Evolutionary conservation across 352 stramenopile species (phyloP), one percentile per base, ranked within the genome.

Genomic region (Phytophthora macrochlamydospora): DNA sequence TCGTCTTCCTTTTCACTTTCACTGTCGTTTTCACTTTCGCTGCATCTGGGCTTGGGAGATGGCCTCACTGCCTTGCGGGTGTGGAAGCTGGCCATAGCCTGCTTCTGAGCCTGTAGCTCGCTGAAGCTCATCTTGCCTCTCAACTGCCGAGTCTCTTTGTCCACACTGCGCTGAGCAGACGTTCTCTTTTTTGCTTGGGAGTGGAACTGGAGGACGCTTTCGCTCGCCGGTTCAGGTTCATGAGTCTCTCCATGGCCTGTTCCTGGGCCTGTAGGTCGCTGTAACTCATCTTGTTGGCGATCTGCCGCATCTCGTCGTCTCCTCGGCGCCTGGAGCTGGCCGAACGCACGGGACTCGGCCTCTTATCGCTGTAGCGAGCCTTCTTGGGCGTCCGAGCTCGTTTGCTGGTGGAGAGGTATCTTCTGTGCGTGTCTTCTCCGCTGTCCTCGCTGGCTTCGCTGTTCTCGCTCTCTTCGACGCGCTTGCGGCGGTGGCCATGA

Each of bases 261-360:
- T 89, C 65, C 61, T 89, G 79, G 3, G 75, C 77, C 32, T 89
- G 79, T 18, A 89, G 57, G 54, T 89, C 79, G 28, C 70, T 71
- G 45, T 83, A 65, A n/a, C 54, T 78, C 64, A 89, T 77, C 1
- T 59, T 67, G 56, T 89, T 74, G 7, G 63, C 72, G 28, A 87
- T 75, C 8, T 64, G 32, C 2, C 51, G 48, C 66, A 62, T 74
- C 45, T 62, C 58, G 45, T 51, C 59, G 45, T 49, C 44, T 13
- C 43, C 59, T 32, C 35, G 46, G 7, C 18, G 30, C 28, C 45
- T 43, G 51, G 18, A 45, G 35, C 53, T 56, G 1, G 37, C 30
- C 28, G 18, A 24, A 24, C 18, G 18, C 18, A 24, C 18, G 18
- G 18, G 18, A 24, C 18, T 24, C 18, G 18, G 18, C 18, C 18